These are phyloP conservation scores for Prunus armeniaca DNA, from an alignment of 306 rosid species.

Conservation along the genomic window DNA sequence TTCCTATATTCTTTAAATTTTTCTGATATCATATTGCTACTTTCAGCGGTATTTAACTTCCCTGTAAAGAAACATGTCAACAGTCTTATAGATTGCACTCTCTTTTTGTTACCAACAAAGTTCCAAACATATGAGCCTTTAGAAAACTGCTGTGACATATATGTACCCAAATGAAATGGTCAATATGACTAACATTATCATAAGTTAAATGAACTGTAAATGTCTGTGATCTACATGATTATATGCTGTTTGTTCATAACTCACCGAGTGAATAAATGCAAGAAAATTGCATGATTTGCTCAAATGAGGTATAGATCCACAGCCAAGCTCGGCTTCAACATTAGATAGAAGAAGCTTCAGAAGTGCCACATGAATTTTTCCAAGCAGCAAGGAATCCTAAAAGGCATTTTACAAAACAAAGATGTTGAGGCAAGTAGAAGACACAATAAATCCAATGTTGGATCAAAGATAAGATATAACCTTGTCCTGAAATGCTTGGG, in stretches of 20 bases:
- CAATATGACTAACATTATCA: background rate
- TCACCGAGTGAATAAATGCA: slow-evolving; percentile 87
- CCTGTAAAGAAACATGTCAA: too few relatives aligned
- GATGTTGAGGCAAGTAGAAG: slow-evolving; percentile 4
- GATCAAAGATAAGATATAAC: slow-evolving; percentile 46
- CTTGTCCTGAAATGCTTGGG: slow-evolving; percentile 92
- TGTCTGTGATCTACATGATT: background rate
- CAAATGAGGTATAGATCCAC: slow-evolving; percentile 50
- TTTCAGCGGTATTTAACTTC: too few relatives aligned
- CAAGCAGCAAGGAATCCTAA: slow-evolving; percentile 82
- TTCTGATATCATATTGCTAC: too few relatives aligned
- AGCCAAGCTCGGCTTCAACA: slow-evolving; percentile 58
- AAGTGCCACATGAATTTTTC: slow-evolving; percentile 82
- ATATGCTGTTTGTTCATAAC: slow-evolving; percentile 22
- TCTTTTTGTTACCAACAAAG: too few relatives aligned
- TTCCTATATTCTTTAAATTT: too few relatives aligned
- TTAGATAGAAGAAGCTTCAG: slow-evolving; percentile 72
- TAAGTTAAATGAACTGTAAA: background rate
- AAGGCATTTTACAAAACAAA: slow-evolving; percentile 25
- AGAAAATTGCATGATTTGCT: slow-evolving; percentile 89
- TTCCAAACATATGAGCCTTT: too few relatives aligned
- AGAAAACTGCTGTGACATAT: background rate
- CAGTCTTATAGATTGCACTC: too few relatives aligned
- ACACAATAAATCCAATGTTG: slow-evolving; percentile 15
- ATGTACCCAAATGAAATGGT: background rate